Conservation (phyloP, 257 asterid species). For the Nicotiana attenuata region DNA sequence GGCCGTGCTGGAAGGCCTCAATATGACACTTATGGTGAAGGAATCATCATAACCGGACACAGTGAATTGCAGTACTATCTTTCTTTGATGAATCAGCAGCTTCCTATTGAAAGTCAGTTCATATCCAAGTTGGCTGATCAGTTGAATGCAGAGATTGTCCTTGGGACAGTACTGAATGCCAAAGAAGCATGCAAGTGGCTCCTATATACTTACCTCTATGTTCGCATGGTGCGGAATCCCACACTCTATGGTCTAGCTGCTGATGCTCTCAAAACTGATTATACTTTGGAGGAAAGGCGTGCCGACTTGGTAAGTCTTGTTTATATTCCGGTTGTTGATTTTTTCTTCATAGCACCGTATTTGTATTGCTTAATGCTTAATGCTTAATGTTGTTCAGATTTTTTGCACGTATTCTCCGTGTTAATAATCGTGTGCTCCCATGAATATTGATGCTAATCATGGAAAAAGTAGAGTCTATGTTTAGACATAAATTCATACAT, state of each 20-base stretch:
- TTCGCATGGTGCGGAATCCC: slow-evolving; percentile 41
- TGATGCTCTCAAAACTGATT: slow-evolving; percentile 25
- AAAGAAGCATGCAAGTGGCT: slow-evolving; percentile 43
- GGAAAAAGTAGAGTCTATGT: no score
- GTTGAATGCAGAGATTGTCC: slow-evolving; percentile 44
- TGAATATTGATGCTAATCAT: no score
- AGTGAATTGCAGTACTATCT: slow-evolving; percentile 35
- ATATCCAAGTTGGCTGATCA: slow-evolving; percentile 42
- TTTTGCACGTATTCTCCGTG: not conserved
- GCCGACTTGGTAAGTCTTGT: slow-evolving; percentile 29
- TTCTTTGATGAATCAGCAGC: slow-evolving; percentile 42
- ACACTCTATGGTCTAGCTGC: slow-evolving; percentile 35
- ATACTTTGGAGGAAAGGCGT: slow-evolving; percentile 30
- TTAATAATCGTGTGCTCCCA: no score
- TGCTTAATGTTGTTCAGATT: not conserved
- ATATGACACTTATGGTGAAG: slow-evolving; percentile 37
- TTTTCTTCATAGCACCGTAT: not conserved
- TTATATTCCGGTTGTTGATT: not conserved
- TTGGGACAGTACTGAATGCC: slow-evolving; percentile 41
- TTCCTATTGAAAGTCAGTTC: slow-evolving; percentile 42
- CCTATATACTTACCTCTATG: slow-evolving; percentile 36
- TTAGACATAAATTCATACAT: not conserved
- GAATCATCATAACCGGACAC: slow-evolving; percentile 37
- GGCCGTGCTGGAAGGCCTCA: slow-evolving; percentile 55
- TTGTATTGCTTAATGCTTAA: not conserved